Evolutionary conservation across 2,329 filamentous ascomycete genomes (phyloP).

Genomic region (Diaporthe amygdali): DNA sequence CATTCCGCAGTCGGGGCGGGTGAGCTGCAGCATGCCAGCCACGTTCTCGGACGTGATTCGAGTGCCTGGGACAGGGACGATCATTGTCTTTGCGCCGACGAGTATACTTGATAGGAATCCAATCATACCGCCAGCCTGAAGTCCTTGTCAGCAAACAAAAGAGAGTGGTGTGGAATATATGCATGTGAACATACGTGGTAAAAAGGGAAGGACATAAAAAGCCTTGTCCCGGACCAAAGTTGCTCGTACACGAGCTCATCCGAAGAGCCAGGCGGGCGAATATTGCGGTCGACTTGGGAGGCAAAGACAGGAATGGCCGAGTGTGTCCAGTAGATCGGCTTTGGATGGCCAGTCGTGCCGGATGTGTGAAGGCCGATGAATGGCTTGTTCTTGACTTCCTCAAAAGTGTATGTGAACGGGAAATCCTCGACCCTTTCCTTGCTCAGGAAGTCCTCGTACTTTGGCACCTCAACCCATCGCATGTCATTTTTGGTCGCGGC

Average conservation of each 20-base stretch:
- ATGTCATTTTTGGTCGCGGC: slow-evolving; percentile 16
- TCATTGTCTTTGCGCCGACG: slow-evolving; percentile 16
- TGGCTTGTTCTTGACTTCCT: slow-evolving; percentile 25
- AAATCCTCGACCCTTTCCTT: slow-evolving; percentile 17
- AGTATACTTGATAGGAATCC: not conserved
- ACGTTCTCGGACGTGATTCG: slow-evolving; percentile 25
- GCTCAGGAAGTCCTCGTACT: slow-evolving; percentile 19
- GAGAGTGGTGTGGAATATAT: not conserved
- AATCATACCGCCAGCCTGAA: slow-evolving; percentile 18
- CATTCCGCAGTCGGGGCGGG: slow-evolving; percentile 18
- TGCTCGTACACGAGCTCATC: not conserved
- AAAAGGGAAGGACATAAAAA: slow-evolving; percentile 5
- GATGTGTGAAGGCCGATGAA: slow-evolving; percentile 33
- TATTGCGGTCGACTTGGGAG: slow-evolving; percentile 3
- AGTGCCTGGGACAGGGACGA: slow-evolving; percentile 24
- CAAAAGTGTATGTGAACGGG: slow-evolving; percentile 17
- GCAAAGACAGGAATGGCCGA: slow-evolving; percentile 16
- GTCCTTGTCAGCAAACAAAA: not conserved
- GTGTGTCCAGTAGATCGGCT: slow-evolving; percentile 29
- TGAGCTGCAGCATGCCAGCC: slow-evolving; percentile 18
- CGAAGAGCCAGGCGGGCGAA: not conserved
- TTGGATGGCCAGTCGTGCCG: slow-evolving; percentile 32
- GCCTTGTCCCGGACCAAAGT: not conserved
- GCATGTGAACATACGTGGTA: slow-evolving; percentile 2
- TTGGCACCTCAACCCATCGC: slow-evolving; percentile 10